phyloP scores from a whole-genome alignment of 2,329 filamentous ascomycete genomes.

The Cordyceps tenuipes region DNA sequence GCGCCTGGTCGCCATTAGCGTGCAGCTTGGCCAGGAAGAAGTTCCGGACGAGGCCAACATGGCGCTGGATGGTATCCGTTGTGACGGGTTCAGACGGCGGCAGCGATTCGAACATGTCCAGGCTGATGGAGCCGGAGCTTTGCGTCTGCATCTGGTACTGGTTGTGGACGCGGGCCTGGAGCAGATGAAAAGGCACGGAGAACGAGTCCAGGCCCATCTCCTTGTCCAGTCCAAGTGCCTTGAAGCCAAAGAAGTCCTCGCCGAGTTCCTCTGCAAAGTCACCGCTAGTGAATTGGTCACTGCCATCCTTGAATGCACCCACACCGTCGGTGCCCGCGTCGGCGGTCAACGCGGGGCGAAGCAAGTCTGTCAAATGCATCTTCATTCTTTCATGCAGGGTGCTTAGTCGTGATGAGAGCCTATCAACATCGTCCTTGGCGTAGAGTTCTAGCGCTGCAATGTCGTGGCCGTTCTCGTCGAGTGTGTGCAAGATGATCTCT shows the following conservation, averaged over 20 bases:
- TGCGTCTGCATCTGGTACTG: slow-evolving; percentile 70
- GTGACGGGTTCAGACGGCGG: slow-evolving; percentile 69
- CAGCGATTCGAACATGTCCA: slow-evolving; percentile 58
- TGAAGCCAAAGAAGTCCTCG: slow-evolving; percentile 98
- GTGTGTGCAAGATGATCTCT: slow-evolving; percentile 77
- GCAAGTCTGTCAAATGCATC: slow-evolving; percentile 79
- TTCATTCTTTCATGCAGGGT: slow-evolving; percentile 94
- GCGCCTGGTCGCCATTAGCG: slow-evolving; percentile 67
- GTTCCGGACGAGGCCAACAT: slow-evolving; percentile 81
- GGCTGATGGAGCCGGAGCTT: slow-evolving; percentile 49
- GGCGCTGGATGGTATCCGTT: slow-evolving; percentile 63
- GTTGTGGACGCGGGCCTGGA: slow-evolving; percentile 83
- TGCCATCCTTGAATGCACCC: slow-evolving; percentile 89
- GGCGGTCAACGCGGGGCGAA: slow-evolving; percentile 72
- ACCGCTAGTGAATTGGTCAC: slow-evolving; percentile 91
- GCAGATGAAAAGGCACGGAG: slow-evolving; percentile 84
- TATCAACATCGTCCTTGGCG: slow-evolving; percentile 87
- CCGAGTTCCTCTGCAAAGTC: slow-evolving; percentile 97
- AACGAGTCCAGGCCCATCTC: slow-evolving; percentile 84
- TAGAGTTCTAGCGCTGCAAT: slow-evolving; percentile 76
- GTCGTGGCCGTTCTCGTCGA: slow-evolving; percentile 77
- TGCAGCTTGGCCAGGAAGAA: slow-evolving; percentile 89
- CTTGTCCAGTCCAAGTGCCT: slow-evolving; percentile 82
- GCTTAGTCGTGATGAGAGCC: slow-evolving; percentile 67
- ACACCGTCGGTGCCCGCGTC: slow-evolving; percentile 77